Percentiles rank a stretch among this genome's conserved stretches.
These are phyloP conservation scores for Voacanga thouarsii DNA, from an alignment of 257 asterid genomes.

Conservation along the genomic window DNA sequence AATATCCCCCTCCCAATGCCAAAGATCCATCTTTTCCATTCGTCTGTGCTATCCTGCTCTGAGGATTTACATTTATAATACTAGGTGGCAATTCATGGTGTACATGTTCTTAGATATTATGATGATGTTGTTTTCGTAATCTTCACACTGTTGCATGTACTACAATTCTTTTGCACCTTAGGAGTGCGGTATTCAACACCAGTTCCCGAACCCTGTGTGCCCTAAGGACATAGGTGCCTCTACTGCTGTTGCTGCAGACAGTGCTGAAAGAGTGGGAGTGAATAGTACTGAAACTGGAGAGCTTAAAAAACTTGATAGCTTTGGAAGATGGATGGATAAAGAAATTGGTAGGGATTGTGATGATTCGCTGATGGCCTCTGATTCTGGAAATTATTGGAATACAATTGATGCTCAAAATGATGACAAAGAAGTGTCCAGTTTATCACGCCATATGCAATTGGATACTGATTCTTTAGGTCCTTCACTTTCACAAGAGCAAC, in stretches of 20 bases:
- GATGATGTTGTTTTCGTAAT: too few relatives aligned
- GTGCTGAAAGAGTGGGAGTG: constrained; percentile 16
- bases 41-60: too few relatives aligned
- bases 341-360: constrained; percentile 23
- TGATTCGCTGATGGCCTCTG: constrained; percentile 24
- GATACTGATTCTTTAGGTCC: constrained; percentile 22
- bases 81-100: too few relatives aligned
- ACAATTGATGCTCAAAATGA: constrained; percentile 20
- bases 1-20: too few relatives aligned
- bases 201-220: not conserved
- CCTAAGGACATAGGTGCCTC: constrained; percentile 1
- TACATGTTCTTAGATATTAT: too few relatives aligned
- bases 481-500: constrained; percentile 24
- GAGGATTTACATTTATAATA: too few relatives aligned
- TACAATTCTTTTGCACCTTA: not conserved
- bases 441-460: constrained; percentile 25
- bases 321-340: constrained; percentile 30
- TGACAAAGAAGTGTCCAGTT: constrained; percentile 21
- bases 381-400: constrained; percentile 26
- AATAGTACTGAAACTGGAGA: constrained; percentile 12
- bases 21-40: too few relatives aligned
- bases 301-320: constrained; percentile 25
- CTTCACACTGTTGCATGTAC: too few relatives aligned
- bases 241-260: constrained; percentile 13
- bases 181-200: constrained; percentile 8